Conservation (phyloP, 352 stramenopile species). For the Phytophthora pinifolia region DNA sequence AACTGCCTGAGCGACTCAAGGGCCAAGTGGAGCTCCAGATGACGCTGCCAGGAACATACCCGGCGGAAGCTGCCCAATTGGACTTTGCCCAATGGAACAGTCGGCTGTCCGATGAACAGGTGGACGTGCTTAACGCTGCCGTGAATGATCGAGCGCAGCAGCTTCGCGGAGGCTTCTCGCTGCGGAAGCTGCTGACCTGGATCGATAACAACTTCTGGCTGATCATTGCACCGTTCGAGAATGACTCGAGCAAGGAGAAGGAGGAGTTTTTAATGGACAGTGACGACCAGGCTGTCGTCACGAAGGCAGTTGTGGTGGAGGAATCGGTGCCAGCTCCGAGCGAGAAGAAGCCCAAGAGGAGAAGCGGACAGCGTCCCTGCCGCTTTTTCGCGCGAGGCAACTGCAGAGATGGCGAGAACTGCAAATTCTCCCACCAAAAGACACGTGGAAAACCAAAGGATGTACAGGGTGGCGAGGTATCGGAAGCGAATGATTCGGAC, state of each 20-base stretch:
- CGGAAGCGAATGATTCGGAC: constrained; percentile 2
- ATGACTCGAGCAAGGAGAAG: background rate
- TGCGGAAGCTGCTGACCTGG: constrained; percentile 81
- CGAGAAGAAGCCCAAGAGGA: constrained; percentile 29
- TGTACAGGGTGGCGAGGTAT: background rate
- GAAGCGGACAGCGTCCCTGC: constrained; percentile 33
- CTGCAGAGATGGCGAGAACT: constrained; percentile 54
- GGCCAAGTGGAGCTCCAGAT: constrained; percentile 61
- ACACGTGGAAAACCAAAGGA: constrained; percentile 22
- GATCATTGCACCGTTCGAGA: constrained; percentile 32
- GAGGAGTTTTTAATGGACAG: background rate
- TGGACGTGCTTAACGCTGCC: constrained; percentile 35
- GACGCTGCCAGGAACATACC: constrained; percentile 56
- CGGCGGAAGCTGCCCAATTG: constrained; percentile 40
- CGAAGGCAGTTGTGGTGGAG: background rate
- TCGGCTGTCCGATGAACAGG: constrained; percentile 39
- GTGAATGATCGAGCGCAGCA: constrained; percentile 40
- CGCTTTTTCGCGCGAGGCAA: constrained; percentile 54
- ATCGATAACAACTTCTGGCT: constrained; percentile 80
- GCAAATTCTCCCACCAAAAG: constrained; percentile 48
- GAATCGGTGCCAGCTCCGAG: background rate
- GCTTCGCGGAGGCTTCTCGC: constrained; percentile 45
- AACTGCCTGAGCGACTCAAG: constrained; percentile 51
- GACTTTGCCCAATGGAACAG: constrained; percentile 55
- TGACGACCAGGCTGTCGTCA: background rate